Evolutionary conservation across 2,329 filamentous ascomycete species (phyloP).

Genomic region (Sporothrix pseudoabietina): DNA sequence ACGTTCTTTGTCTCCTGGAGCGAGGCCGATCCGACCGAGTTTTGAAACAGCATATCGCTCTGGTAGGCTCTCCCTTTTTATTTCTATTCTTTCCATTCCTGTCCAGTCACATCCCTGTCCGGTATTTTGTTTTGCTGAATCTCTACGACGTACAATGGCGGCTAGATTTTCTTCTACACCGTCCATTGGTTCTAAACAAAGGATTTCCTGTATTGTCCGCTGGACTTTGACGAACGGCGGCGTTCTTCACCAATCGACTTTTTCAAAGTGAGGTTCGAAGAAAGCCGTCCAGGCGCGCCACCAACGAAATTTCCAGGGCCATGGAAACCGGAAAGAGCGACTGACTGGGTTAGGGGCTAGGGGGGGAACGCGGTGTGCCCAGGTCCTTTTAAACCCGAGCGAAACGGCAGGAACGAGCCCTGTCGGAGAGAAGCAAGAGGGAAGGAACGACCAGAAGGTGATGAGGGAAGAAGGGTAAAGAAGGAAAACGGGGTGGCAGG

Average conservation of each 20-base stretch:
- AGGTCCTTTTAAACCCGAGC: conserved; percentile 12
- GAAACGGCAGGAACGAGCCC: conserved; percentile 10
- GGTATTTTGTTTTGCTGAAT: background rate
- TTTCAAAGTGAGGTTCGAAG: background rate
- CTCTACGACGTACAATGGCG: background rate
- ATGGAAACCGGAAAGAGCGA: conserved; percentile 19
- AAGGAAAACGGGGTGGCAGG: conserved; percentile 12
- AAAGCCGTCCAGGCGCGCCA: background rate
- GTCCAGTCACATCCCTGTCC: background rate
- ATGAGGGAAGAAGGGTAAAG: background rate
- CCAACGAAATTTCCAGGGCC: background rate
- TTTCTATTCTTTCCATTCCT: background rate
- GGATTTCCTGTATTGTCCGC: background rate
- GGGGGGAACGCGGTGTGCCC: background rate
- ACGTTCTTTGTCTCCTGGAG: conserved; percentile 16
- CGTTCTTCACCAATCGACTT: background rate
- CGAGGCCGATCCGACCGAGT: conserved; percentile 27
- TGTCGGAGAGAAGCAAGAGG: background rate
- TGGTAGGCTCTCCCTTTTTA: background rate
- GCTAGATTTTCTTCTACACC: background rate
- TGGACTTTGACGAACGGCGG: background rate
- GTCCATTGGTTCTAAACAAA: background rate
- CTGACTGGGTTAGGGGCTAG: conserved; percentile 9
- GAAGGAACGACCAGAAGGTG: background rate
- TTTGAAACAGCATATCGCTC: conserved; percentile 31